Evolutionary conservation across 225 moss, liverwort and hornwort species (phyloP).

Genomic region (Marchantia paleacea): DNA sequence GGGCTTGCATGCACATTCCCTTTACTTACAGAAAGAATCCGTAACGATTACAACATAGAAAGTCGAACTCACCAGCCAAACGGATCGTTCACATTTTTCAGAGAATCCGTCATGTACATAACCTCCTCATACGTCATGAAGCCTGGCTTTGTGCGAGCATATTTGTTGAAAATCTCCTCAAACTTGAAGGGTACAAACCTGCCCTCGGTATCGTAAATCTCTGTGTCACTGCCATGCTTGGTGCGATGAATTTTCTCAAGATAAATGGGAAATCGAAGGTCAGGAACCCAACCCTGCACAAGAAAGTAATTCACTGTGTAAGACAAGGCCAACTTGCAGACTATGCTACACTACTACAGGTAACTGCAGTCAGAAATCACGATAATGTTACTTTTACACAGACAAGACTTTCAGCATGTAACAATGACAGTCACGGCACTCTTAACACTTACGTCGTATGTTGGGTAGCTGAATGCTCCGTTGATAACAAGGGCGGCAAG

Average conservation of each 20-base stretch:
- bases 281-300: constrained; percentile 67
- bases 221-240: constrained; percentile 73
- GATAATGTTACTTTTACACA: too few species aligned
- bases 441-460: constrained; percentile 46
- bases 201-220: constrained; percentile 69
- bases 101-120: constrained; percentile 40
- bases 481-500: constrained; percentile 47
- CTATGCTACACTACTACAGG: too few species aligned
- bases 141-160: constrained; percentile 41
- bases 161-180: constrained; percentile 66
- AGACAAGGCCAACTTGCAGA: too few species aligned
- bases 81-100: constrained; percentile 47
- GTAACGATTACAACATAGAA: not conserved
- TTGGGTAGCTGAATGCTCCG: constrained; percentile 54
- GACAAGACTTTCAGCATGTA: too few species aligned
- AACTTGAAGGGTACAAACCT: constrained; percentile 76
- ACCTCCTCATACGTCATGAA: constrained; percentile 49
- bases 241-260: constrained; percentile 59
- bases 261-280: constrained; percentile 56
- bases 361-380: too few species aligned
- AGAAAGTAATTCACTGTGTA: not conserved
- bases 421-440: too few species aligned
- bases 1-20: too few species aligned
- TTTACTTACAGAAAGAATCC: too few species aligned
- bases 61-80: constrained; percentile 56